Evolutionary conservation across 169 alveolate species (phyloP).

Genomic region (Cryptosporidium xiaoi): DNA sequence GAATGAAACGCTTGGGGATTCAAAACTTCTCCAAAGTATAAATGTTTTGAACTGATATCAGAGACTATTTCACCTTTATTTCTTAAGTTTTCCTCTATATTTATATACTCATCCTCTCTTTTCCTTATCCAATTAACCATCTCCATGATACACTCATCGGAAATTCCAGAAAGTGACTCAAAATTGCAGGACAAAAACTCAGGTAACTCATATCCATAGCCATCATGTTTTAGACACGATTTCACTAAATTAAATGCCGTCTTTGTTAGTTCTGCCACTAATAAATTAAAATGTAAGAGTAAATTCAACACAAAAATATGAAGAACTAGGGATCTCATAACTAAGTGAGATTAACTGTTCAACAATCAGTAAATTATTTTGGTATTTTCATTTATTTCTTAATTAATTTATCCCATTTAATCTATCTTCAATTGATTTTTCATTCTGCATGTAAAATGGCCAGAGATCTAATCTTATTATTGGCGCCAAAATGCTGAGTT

Average conservation of each 20-base stretch:
- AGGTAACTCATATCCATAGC: background rate
- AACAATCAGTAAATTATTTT: too few relatives aligned
- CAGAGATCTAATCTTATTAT: too few relatives aligned
- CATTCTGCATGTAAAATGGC: background rate
- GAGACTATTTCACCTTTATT: too few relatives aligned
- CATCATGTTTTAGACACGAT: constrained; percentile 45
- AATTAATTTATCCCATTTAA: background rate
- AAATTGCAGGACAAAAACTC: constrained; percentile 4
- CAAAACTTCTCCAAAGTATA: constrained; percentile 1
- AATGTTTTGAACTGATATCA: too few relatives aligned
- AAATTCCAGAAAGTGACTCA: background rate
- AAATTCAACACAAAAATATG: background rate
- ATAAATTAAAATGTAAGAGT: background rate
- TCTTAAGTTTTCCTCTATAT: too few relatives aligned
- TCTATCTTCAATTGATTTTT: constrained; percentile 3
- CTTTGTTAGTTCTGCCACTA: constrained; percentile 21
- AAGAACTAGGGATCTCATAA: too few relatives aligned
- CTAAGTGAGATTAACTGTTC: too few relatives aligned
- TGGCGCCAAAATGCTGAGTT: too few relatives aligned
- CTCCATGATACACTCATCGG: constrained; percentile 14
- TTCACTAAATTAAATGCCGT: background rate
- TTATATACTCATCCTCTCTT: background rate
- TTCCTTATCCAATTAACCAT: background rate
- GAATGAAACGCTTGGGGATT: background rate
- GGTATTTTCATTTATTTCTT: too few relatives aligned